phyloP scores from a whole-genome alignment of 2,329 filamentous ascomycete species.

The Xylaria sp. region DNA sequence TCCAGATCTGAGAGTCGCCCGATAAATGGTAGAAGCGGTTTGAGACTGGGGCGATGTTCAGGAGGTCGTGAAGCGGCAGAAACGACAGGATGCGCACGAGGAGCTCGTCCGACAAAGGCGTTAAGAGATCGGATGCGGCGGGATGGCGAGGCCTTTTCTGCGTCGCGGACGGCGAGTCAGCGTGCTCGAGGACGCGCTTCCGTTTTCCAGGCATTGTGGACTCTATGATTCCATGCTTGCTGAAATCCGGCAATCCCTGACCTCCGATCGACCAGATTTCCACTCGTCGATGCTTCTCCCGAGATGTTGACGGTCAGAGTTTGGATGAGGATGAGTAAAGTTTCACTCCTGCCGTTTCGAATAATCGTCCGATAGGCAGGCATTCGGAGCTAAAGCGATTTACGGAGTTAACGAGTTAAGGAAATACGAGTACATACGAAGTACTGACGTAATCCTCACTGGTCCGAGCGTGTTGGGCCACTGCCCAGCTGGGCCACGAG shows the following conservation, averaged over 20 bases:
- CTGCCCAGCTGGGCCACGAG: too few species aligned
- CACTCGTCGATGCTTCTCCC: neutral
- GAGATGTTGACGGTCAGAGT: neutral
- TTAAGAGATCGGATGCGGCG: conserved; percentile 53
- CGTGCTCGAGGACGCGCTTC: conserved; percentile 22
- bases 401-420: neutral
- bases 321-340: neutral
- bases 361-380: too few species aligned
- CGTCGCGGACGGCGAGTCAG: conserved; percentile 16
- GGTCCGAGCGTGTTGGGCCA: too few species aligned
- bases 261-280: neutral
- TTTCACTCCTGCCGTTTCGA: neutral
- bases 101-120: conserved; percentile 77
- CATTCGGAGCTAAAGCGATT: neutral
- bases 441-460: too few species aligned
- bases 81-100: conserved; percentile 77
- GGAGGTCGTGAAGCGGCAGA: conserved; percentile 63
- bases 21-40: conserved; percentile 67
- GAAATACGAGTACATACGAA: too few species aligned
- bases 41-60: conserved; percentile 61
- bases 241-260: neutral
- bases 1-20: conserved; percentile 85
- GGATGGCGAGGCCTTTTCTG: conserved; percentile 41
- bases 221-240: neutral
- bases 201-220: conserved; percentile 24